Evolutionary conservation across 1,284 basidiomycete species (phyloP).

Genomic region (Vanrija sp.): DNA sequence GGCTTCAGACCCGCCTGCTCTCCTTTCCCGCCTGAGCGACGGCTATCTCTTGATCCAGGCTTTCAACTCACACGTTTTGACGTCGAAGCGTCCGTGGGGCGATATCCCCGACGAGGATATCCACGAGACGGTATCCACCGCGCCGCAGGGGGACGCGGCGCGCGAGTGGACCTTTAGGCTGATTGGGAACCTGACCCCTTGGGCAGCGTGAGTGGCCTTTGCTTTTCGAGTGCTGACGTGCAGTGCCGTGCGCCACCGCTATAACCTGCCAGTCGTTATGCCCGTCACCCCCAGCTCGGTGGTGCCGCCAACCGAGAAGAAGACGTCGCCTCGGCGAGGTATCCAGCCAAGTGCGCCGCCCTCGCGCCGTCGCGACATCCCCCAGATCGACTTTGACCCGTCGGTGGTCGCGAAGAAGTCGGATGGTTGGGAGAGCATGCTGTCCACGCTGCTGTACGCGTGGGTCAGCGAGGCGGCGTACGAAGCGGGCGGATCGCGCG

Average conservation of each 20-base stretch:
- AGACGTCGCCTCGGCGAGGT: background rate
- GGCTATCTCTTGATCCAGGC: conserved; percentile 44
- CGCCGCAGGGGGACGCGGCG: conserved; percentile 15
- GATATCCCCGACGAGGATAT: conserved; percentile 44
- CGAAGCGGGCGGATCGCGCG: conserved; percentile 18
- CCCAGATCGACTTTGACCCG: conserved; percentile 40
- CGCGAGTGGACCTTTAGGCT: conserved; percentile 46
- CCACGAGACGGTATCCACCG: conserved; percentile 34
- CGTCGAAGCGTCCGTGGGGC: conserved; percentile 43
- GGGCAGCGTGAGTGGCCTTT: conserved; percentile 42
- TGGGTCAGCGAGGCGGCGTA: conserved; percentile 37
- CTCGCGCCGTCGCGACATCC: background rate
- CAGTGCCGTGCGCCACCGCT: conserved; percentile 44
- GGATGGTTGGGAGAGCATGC: conserved; percentile 37
- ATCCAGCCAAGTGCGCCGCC: background rate
- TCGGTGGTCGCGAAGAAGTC: conserved; percentile 36
- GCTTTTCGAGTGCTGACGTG: background rate
- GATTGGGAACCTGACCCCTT: conserved; percentile 43
- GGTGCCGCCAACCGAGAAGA: background rate
- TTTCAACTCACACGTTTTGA: conserved; percentile 33
- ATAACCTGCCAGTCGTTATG: conserved; percentile 37
- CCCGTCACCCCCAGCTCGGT: conserved; percentile 12
- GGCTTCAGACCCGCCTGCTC: background rate
- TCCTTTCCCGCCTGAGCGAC: conserved; percentile 29
- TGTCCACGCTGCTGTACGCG: conserved; percentile 20